phyloP scores from a whole-genome alignment of 2,329 filamentous ascomycete genomes.

The Aspergillus caelatus region DNA sequence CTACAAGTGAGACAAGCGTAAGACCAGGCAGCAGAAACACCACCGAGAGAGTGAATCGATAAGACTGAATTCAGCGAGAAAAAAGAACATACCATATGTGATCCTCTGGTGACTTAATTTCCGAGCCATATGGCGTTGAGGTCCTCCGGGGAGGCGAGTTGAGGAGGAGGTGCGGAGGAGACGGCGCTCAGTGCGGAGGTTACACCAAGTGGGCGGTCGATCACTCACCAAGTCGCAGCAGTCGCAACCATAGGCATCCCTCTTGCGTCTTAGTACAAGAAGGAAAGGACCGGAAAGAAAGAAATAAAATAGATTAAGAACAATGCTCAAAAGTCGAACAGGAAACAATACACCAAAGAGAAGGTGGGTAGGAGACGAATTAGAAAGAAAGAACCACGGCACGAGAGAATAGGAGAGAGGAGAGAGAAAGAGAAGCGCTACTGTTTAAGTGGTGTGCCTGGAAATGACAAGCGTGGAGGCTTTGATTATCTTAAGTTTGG shows the following conservation, averaged over 20 bases:
- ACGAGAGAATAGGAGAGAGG: too few species aligned
- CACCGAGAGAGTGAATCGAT: neutral
- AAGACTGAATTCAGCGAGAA: neutral
- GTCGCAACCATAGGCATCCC: constrained; percentile 8
- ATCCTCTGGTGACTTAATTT: constrained; percentile 69
- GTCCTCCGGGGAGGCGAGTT: constrained; percentile 21
- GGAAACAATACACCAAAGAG: constrained; percentile 4
- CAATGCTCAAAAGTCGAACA: neutral
- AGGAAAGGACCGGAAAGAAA: neutral
- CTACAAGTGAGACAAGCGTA: neutral
- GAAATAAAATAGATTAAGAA: neutral
- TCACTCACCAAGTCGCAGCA: constrained; percentile 14
- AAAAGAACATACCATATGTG: constrained; percentile 62
- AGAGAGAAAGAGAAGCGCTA: too few species aligned
- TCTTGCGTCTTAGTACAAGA: neutral
- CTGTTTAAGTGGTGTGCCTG: neutral
- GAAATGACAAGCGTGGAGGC: neutral
- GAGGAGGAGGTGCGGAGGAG: constrained; percentile 22
- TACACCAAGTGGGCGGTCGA: constrained; percentile 19
- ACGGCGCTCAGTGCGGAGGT: constrained; percentile 22
- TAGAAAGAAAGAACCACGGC: neutral
- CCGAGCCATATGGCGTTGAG: constrained; percentile 59
- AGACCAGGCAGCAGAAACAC: constrained; percentile 13
- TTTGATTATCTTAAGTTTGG: constrained; percentile 1
- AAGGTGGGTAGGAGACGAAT: constrained; percentile 4